Percentiles rank a stretch among this genome's conserved stretches.
phyloP scores from a whole-genome alignment of 192 early-diverging fungal species.

The Backusella tuberculispora region DNA sequence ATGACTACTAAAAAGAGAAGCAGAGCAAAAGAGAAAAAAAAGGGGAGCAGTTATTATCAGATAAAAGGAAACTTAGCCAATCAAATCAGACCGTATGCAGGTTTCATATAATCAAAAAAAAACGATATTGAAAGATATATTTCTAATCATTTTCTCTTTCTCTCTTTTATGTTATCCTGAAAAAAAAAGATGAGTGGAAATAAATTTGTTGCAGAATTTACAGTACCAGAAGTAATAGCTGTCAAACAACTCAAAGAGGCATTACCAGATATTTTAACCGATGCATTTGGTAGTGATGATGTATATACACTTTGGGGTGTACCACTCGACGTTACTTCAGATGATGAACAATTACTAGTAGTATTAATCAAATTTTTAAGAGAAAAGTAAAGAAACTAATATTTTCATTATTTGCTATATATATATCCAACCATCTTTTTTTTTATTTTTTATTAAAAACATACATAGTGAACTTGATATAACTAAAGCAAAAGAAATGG shows the following conservation, averaged over 20 bases:
- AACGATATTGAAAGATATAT: background rate
- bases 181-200: slow-evolving; percentile 18
- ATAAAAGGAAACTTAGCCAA: background rate
- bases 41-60: background rate
- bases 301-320: slow-evolving; percentile 57
- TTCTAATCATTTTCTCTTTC: background rate
- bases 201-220: slow-evolving; percentile 39
- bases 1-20: too few species aligned
- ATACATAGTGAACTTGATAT: slow-evolving; percentile 39
- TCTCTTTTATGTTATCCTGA: background rate
- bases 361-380: slow-evolving; percentile 59
- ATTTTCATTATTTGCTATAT: background rate
- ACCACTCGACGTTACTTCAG: slow-evolving; percentile 40
- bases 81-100: background rate
- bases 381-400: slow-evolving; percentile 42
- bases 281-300: slow-evolving; percentile 29
- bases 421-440: background rate
- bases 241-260: slow-evolving; percentile 50
- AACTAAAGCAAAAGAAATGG: slow-evolving; percentile 47
- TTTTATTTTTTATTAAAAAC: background rate
- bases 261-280: slow-evolving; percentile 47
- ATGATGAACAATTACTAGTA: slow-evolving; percentile 56
- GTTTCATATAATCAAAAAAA: background rate
- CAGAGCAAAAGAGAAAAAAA: background rate
- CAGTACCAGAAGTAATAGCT: slow-evolving; percentile 35